Evolutionary conservation across 2,329 filamentous ascomycete species (phyloP).

Genomic region (Diaporthe velutina): DNA sequence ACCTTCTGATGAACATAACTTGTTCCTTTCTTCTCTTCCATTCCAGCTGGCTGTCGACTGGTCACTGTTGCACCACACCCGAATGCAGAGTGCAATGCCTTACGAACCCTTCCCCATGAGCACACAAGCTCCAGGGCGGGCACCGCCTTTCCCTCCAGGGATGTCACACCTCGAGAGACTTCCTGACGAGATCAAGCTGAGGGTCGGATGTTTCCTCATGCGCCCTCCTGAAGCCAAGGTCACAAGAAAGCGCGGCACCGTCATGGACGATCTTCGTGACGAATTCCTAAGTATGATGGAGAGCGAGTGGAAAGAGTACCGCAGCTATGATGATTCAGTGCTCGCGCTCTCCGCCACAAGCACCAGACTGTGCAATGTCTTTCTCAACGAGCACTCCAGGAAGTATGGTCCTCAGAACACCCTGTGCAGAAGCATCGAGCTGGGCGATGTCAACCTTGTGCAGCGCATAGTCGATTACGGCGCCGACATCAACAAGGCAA

Average conservation of each 20-base stretch:
- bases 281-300: too few relatives aligned
- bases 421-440: background rate
- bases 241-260: too few relatives aligned
- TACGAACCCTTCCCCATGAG: background rate
- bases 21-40: background rate
- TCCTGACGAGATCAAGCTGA: background rate
- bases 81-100: background rate
- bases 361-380: background rate
- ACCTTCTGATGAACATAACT: background rate
- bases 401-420: background rate
- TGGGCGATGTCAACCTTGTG: background rate
- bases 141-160: background rate
- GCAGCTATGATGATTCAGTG: background rate
- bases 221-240: background rate
- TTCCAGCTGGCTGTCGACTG: rapidly evolving
- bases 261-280: too few relatives aligned
- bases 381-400: background rate
- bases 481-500: background rate
- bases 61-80: background rate
- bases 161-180: background rate
- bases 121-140: rapidly evolving
- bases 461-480: background rate
- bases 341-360: background rate
- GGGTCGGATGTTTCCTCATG: background rate
- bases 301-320: too few relatives aligned